A percentile compares a stretch with the other conserved stretches of the same genome.
Evolutionary conservation across 2,329 filamentous ascomycete genomes (phyloP).

Genomic region (Aquanectria penicillioides): DNA sequence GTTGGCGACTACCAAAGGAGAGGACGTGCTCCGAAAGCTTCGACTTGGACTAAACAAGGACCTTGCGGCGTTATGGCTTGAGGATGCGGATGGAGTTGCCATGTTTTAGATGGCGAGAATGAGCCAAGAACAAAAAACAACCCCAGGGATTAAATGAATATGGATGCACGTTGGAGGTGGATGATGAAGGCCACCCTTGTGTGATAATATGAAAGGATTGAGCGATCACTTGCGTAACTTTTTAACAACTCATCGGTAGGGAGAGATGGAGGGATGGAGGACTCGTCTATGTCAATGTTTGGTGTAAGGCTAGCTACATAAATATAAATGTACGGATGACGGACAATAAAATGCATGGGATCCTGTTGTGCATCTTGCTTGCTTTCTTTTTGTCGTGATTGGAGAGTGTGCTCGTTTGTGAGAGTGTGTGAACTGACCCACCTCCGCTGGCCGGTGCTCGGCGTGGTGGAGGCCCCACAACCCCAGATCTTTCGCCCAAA

Average conservation of each 20-base stretch:
- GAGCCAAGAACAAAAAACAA: not conserved
- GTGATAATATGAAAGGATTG: slow-evolving; percentile 33
- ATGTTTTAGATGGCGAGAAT: slow-evolving; percentile 45
- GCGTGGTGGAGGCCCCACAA: slow-evolving; percentile 35
- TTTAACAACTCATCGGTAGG: not conserved
- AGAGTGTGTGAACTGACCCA: not conserved
- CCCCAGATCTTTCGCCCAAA: slow-evolving; percentile 36
- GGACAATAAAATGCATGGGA: slow-evolving; percentile 5
- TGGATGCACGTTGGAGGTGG: not conserved
- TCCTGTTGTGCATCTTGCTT: not conserved
- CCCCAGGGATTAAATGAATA: not conserved
- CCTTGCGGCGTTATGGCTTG: slow-evolving; percentile 74
- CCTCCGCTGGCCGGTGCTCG: slow-evolving; percentile 32
- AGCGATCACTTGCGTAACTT: not conserved
- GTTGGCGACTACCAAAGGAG: slow-evolving; percentile 70
- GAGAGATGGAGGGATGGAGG: not conserved
- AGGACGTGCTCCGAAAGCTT: slow-evolving; percentile 77
- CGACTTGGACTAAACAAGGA: slow-evolving; percentile 80
- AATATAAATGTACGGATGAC: not conserved
- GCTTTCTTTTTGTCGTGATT: not conserved
- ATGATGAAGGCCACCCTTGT: not conserved
- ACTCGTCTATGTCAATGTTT: slow-evolving; percentile 7
- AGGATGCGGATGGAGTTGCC: slow-evolving; percentile 68
- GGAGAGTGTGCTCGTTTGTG: not conserved
- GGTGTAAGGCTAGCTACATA: slow-evolving; percentile 9